Evolutionary conservation across 2,329 filamentous ascomycete genomes (phyloP).

Genomic region (Rhynchosporium agropyri): DNA sequence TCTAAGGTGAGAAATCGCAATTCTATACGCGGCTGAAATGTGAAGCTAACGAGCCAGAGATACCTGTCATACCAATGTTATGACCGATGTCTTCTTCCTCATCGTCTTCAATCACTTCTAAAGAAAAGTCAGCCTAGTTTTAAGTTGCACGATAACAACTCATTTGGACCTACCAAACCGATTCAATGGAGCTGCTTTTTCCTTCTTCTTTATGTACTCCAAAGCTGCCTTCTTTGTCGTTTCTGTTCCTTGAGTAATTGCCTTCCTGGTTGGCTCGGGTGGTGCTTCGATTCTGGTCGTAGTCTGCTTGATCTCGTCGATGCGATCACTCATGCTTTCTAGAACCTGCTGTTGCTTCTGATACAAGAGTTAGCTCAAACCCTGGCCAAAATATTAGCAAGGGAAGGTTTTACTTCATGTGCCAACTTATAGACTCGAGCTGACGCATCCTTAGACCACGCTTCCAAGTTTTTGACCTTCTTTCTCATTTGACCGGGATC

Average conservation of each 20-base stretch:
- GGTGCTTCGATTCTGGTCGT: background rate
- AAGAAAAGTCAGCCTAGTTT: background rate
- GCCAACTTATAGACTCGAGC: background rate
- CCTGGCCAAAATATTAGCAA: background rate
- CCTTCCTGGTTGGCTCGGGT: background rate
- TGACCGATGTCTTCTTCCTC: too few species aligned
- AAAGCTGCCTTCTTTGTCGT: background rate
- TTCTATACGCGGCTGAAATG: too few species aligned
- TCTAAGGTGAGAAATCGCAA: too few species aligned
- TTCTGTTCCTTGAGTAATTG: background rate
- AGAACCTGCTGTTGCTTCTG: background rate
- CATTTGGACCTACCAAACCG: background rate
- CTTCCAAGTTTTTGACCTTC: background rate
- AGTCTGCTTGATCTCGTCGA: background rate
- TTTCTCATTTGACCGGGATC: background rate
- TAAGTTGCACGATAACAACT: background rate
- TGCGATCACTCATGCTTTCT: background rate
- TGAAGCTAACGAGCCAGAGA: too few species aligned
- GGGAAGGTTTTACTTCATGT: background rate
- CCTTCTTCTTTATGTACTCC: background rate
- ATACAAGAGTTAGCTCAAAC: background rate
- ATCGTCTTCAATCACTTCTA: background rate
- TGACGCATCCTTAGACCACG: background rate
- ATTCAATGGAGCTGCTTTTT: background rate
- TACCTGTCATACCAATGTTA: too few species aligned